Evolutionary conservation across 2,329 filamentous ascomycete genomes (phyloP), one percentile per base, ranked within the genome.

Genomic region (Colletotrichum phormii): DNA sequence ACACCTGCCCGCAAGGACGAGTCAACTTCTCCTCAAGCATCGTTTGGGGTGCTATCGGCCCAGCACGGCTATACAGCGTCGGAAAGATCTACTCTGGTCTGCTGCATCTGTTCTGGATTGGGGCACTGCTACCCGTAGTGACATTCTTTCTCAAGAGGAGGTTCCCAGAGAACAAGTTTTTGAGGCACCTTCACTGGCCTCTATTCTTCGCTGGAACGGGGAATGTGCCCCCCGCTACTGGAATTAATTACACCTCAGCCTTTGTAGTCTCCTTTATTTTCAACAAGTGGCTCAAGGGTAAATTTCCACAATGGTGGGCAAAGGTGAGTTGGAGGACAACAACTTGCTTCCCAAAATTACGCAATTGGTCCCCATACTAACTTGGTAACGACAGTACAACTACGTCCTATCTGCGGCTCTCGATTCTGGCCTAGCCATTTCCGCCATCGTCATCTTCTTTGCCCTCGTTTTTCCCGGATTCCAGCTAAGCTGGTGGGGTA

Each of bases 31-130:
- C 84, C 3, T 84, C 84, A 1, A 85, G 84, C 0, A 80, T 88
- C 15, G 83, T 88, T 68, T 88, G 86, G 86, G 88, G 85, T 57
- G 82, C 84, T n/a, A 84, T 89, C 18, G 87, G 88, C 1, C 88
- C 87, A 0, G 79, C 80, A 1, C 81, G 86, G 15, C 80, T 88
- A 2, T 88, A 86, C 78, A 84, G 82, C 5, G 79, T 79, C 15
- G 86, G 86, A 5, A 79, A 81, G 61, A 86, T 87, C 54, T 88
- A 88, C 76, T 83, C 82, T 3, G 77, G 80, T 0, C 78, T 88
- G 26, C 77, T 88, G 22, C 85, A 87, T 73, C 87, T 88, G 76
- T 88, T 88, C 80, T 87, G 85, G 83, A 85, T 88, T 26, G 87
- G 70, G 29, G 70, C 70, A 1, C 12, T 72, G 5, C 15, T 72